A percentile compares a stretch with the other conserved stretches of the same genome.
Evolutionary conservation across 2,329 filamentous ascomycete species (phyloP).

Genomic region (Nigrospora osmanthi): DNA sequence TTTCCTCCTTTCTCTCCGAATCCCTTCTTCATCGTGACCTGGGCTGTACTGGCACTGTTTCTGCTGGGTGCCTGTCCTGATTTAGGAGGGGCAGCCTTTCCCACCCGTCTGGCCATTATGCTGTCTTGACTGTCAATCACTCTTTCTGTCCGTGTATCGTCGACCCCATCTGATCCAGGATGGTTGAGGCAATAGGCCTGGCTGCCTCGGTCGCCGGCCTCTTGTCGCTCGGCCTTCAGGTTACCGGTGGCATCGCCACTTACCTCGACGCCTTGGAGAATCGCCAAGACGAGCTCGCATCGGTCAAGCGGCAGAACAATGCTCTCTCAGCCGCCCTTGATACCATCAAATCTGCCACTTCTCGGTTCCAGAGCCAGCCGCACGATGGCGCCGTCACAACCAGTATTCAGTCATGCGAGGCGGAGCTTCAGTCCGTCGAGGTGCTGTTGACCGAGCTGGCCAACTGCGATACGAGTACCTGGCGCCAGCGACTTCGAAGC

Average conservation of each 20-base stretch:
- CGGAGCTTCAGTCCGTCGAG: not conserved
- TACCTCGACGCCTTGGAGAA: conserved; percentile 2
- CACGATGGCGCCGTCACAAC: not conserved
- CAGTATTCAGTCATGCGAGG: not conserved
- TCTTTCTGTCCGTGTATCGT: no score
- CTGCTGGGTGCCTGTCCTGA: no score
- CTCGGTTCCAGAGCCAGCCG: not conserved
- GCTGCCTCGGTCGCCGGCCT: conserved; percentile 4
- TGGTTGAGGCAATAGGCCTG: conserved; percentile 1
- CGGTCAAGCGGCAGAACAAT: conserved; percentile 1
- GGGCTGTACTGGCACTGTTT: no score
- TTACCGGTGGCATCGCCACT: not conserved
- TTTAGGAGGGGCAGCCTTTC: no score
- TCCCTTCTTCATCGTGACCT: no score
- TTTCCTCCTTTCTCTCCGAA: no score
- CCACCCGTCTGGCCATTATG: no score
- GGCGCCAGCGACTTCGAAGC: conserved; percentile 1
- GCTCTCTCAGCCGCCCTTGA: not conserved
- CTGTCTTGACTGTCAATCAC: no score
- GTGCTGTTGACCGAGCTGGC: not conserved
- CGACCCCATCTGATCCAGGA: no score
- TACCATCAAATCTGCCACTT: not conserved
- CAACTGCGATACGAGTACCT: not conserved
- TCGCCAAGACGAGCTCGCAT: conserved; percentile 1
- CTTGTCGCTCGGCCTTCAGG: conserved; percentile 2